phyloP scores from a whole-genome alignment of 768 basidiomycete species.

The Paxillus involutus region DNA sequence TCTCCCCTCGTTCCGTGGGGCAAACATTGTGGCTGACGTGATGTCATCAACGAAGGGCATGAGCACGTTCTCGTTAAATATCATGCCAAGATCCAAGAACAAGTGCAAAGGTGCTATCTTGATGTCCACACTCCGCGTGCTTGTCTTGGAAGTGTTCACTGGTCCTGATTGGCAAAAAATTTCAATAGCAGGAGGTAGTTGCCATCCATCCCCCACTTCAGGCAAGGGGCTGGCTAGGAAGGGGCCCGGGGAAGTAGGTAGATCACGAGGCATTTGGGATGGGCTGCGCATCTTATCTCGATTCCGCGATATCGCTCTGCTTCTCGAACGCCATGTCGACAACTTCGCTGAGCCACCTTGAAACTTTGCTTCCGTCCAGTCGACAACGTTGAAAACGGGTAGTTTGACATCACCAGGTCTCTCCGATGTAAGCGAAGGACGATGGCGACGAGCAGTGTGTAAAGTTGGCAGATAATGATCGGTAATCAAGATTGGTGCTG shows the following conservation, averaged over 20 bases:
- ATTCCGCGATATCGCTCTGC: conserved; percentile 21
- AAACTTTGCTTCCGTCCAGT: conserved; percentile 57
- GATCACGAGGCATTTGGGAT: conserved; percentile 12
- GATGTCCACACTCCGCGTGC: conserved; percentile 26
- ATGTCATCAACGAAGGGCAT: conserved; percentile 51
- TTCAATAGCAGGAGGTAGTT: conserved; percentile 19
- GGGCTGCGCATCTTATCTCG: conserved; percentile 18
- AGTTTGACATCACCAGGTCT: conserved; percentile 30
- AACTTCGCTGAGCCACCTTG: conserved; percentile 47
- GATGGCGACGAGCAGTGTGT: conserved; percentile 45
- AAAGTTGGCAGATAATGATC: conserved; percentile 67
- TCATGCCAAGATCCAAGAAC: conserved; percentile 65
- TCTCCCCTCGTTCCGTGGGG: conserved; percentile 1
- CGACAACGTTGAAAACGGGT: conserved; percentile 56
- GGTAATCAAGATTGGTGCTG: conserved; percentile 71
- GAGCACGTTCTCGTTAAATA: conserved; percentile 38
- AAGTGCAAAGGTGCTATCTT: conserved; percentile 65
- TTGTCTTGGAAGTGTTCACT: not conserved
- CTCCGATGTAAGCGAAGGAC: conserved; percentile 34
- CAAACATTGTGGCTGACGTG: conserved; percentile 18
- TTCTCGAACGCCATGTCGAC: conserved; percentile 61
- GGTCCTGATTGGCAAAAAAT: conserved; percentile 6
- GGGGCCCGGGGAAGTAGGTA: conserved; percentile 16
- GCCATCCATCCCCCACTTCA: conserved; percentile 12
- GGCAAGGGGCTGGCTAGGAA: conserved; percentile 18